phyloP scores from a whole-genome alignment of 2,329 filamentous ascomycete genomes.

The Nigrograna mackinnonii region DNA sequence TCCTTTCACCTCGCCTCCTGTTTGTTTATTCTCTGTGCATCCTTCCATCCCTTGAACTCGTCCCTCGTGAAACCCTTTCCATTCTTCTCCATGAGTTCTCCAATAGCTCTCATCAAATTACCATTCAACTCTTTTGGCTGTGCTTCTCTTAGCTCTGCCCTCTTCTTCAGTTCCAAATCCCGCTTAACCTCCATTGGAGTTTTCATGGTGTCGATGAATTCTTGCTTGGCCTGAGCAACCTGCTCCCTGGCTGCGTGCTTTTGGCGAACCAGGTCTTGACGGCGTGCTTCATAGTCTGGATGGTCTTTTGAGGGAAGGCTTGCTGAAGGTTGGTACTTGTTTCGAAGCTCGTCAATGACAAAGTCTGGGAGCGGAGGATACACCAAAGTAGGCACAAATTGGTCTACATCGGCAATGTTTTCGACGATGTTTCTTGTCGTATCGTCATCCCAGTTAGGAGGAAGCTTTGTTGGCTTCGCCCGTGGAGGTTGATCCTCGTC shows the following conservation, averaged over 20 bases:
- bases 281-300: slow-evolving; percentile 70
- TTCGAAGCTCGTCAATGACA: slow-evolving; percentile 85
- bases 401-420: slow-evolving; percentile 56
- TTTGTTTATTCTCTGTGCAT: too few relatives aligned
- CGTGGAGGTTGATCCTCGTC: too few relatives aligned
- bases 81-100: not conserved
- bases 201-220: slow-evolving; percentile 9
- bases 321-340: slow-evolving; percentile 78
- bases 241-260: slow-evolving; percentile 40
- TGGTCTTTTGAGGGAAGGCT: too few relatives aligned
- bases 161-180: slow-evolving; percentile 30
- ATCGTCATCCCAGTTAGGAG: too few relatives aligned
- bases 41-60: too few relatives aligned
- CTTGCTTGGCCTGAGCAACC: slow-evolving; percentile 30
- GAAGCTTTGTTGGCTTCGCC: too few relatives aligned
- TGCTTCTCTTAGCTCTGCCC: slow-evolving; percentile 5
- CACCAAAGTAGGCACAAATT: slow-evolving; percentile 76
- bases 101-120: not conserved
- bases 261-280: slow-evolving; percentile 36
- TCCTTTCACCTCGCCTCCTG: too few relatives aligned
- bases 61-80: too few relatives aligned
- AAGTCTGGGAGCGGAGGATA: slow-evolving; percentile 74
- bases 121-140: not conserved
- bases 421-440: slow-evolving; percentile 79
- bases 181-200: slow-evolving; percentile 29